Conservation (phyloP, 2,329 filamentous ascomycete species). For the Aureobasidium pullulans region DNA sequence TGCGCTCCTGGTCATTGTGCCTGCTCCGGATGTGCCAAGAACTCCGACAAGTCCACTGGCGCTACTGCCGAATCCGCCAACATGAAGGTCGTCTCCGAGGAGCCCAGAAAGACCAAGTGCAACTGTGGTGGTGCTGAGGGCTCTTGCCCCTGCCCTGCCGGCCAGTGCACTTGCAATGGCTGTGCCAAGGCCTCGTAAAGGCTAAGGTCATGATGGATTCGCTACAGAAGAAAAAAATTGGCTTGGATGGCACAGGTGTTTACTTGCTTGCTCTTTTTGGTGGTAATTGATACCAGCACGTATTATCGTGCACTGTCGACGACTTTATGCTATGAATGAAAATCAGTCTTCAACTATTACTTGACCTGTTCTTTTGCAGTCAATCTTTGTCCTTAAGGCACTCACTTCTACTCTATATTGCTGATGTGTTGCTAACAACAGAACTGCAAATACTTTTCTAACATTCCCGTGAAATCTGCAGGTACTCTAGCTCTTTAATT, state of each 20-base stretch:
- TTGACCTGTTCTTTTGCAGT: too few relatives aligned
- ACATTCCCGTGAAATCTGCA: too few relatives aligned
- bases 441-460: too few relatives aligned
- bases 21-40: constrained; percentile 41
- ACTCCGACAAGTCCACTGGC: constrained; percentile 27
- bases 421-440: too few relatives aligned
- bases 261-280: constrained; percentile 7
- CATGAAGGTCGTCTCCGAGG: constrained; percentile 45
- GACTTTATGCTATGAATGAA: constrained; percentile 13
- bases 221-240: neutral
- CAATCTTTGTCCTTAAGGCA: too few relatives aligned
- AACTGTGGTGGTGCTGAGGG: constrained; percentile 40
- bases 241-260: constrained; percentile 10
- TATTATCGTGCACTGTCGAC: constrained; percentile 2
- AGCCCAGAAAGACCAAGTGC: constrained; percentile 38
- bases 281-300: constrained; percentile 10
- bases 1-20: constrained; percentile 40
- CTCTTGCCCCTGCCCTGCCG: constrained; percentile 41
- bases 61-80: constrained; percentile 25
- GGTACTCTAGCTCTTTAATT: too few relatives aligned
- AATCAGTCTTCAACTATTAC: neutral
- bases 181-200: constrained; percentile 34
- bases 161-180: constrained; percentile 40
- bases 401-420: too few relatives aligned
- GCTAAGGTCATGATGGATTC: neutral